Percentiles rank a stretch among this genome's conserved stretches.
Evolutionary conservation across 306 rosid genomes (phyloP).

Genomic region (Prunus davidiana): DNA sequence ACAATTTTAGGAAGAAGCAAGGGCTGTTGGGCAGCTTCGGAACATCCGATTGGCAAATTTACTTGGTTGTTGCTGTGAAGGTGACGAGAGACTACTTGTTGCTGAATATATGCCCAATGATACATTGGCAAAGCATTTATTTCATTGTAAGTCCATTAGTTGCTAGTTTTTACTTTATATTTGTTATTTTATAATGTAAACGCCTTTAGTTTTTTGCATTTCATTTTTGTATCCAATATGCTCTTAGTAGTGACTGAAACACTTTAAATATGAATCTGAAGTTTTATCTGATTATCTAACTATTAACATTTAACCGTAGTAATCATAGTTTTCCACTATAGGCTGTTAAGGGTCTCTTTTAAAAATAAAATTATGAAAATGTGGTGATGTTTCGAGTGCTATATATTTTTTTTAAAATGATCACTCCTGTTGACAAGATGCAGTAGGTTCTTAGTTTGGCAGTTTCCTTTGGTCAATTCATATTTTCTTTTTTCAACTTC

Average conservation of each 20-base stretch:
- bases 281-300: neutral
- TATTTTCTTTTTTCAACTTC: neutral
- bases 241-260: neutral
- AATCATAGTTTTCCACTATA: neutral
- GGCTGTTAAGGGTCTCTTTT: neutral
- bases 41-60: constrained; percentile 78
- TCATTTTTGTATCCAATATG: neutral
- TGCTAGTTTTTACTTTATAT: neutral
- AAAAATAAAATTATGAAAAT: neutral
- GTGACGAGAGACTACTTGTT: constrained; percentile 92
- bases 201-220: constrained; percentile 19
- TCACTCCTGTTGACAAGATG: neutral
- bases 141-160: constrained; percentile 70
- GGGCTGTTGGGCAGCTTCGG: constrained; percentile 86
- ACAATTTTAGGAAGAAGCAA: constrained; percentile 78
- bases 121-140: constrained; percentile 92
- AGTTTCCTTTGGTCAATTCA: neutral
- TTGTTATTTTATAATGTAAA: neutral
- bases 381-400: neutral
- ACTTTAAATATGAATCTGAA: neutral
- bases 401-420: neutral
- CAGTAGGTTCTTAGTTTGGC: neutral
- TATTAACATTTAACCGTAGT: neutral
- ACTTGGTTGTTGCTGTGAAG: constrained; percentile 89
- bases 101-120: constrained; percentile 92